A percentile compares a stretch with the other conserved stretches of the same genome.
These are phyloP conservation scores for Spathaspora gorwiae DNA, from an alignment of 805 yeast species.

Conservation along the genomic window DNA sequence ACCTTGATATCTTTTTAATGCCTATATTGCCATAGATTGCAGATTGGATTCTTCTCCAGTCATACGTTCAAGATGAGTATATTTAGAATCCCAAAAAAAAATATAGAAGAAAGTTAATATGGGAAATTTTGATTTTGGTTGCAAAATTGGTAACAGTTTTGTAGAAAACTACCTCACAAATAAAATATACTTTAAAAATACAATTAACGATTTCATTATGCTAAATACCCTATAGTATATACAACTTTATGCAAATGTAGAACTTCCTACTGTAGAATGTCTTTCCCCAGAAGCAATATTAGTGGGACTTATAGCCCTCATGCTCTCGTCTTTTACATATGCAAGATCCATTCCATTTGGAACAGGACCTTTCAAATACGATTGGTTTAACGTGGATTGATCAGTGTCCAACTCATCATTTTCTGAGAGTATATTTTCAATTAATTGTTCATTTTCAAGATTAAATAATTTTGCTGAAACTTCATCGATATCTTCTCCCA, in stretches of 20 bases:
- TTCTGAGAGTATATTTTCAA: conserved; percentile 7
- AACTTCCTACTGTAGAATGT: background rate
- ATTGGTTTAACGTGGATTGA: conserved; percentile 4
- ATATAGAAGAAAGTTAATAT: too few relatives aligned
- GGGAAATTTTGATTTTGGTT: background rate
- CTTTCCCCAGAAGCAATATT: background rate
- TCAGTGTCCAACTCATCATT: conserved; percentile 4
- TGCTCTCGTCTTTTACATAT: background rate
- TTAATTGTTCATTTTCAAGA: conserved; percentile 2
- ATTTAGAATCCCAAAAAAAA: too few relatives aligned
- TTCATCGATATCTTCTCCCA: conserved; percentile 11
- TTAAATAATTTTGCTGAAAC: conserved; percentile 4
- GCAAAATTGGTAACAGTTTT: background rate
- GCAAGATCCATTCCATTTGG: background rate
- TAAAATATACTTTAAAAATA: too few relatives aligned
- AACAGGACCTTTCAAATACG: conserved; percentile 4
- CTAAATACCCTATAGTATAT: too few relatives aligned
- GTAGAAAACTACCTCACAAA: too few relatives aligned
- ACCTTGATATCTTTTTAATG: too few relatives aligned
- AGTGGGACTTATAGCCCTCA: background rate
- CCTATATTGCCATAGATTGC: too few relatives aligned
- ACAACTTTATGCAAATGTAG: background rate
- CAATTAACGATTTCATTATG: too few relatives aligned
- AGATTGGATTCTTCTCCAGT: too few relatives aligned
- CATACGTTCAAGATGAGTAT: too few relatives aligned